Conservation (phyloP, 768 basidiomycete species). For the Calocera viscosa region DNA sequence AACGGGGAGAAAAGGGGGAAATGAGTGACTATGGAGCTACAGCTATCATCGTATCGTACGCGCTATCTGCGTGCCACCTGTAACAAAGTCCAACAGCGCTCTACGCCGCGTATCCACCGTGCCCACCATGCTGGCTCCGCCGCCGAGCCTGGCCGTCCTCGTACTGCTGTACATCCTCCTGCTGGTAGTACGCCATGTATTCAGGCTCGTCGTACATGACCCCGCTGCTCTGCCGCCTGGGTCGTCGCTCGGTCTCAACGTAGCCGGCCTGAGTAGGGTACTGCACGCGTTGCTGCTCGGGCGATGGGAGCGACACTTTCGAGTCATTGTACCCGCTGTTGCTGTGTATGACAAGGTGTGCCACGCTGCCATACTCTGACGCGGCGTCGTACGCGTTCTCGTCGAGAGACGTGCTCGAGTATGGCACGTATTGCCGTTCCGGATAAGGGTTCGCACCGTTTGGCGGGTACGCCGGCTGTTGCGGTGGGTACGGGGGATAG, state of each 20-base stretch:
- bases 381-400: slow-evolving; percentile 42
- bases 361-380: slow-evolving; percentile 56
- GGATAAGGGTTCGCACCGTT: neutral
- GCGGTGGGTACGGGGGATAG: neutral
- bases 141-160: neutral
- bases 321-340: neutral
- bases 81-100: neutral
- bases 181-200: neutral
- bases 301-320: neutral
- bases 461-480: neutral
- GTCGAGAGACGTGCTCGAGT: slow-evolving; percentile 42
- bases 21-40: neutral
- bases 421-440: slow-evolving; percentile 41
- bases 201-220: neutral
- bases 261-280: neutral
- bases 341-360: slow-evolving; percentile 33
- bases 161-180: neutral
- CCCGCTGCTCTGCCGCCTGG: neutral
- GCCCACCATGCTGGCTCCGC: slow-evolving; percentile 1
- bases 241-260: neutral
- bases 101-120: neutral
- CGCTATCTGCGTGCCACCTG: neutral
- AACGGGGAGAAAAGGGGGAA: neutral
- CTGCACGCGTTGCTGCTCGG: neutral
- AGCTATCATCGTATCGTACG: neutral